Evolutionary conservation across 139 green algal genomes (phyloP).

Genomic region (Closterium sp.): DNA sequence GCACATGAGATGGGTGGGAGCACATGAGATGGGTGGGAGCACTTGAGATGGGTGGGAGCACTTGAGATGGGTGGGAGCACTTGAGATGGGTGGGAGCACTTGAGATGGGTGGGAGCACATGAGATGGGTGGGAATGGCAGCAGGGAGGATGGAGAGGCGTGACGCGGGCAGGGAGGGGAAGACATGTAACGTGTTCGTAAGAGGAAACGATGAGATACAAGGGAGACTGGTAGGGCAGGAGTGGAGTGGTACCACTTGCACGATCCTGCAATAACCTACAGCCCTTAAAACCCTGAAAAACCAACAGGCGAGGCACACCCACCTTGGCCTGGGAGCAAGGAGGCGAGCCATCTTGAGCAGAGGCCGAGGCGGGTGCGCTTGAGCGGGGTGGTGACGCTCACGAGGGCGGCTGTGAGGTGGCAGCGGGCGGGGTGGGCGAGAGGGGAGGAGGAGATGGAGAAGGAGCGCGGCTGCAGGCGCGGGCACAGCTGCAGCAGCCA

Average conservation of each 20-base stretch:
- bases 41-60: too few species aligned
- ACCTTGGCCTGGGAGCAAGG: conserved; percentile 47
- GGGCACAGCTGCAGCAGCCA: conserved; percentile 78
- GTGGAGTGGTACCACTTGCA: too few species aligned
- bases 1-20: not conserved
- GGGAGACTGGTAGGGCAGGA: too few species aligned
- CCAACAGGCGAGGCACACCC: not conserved
- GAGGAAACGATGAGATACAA: too few species aligned
- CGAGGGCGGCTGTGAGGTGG: conserved; percentile 81
- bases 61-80: not conserved
- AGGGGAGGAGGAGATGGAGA: conserved; percentile 80
- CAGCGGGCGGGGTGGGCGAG: conserved; percentile 55
- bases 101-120: not conserved
- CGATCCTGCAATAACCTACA: too few species aligned
- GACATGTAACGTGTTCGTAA: not conserved
- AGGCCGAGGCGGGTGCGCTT: conserved; percentile 66
- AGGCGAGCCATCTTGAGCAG: conserved; percentile 76
- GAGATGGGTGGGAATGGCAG: conserved; percentile 2
- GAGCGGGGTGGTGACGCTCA: conserved; percentile 63
- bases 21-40: conserved; percentile 1
- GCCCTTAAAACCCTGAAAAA: too few species aligned
- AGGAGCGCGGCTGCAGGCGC: conserved; percentile 76
- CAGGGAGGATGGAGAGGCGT: not conserved
- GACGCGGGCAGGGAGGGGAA: conserved; percentile 1
- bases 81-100: not conserved